phyloP scores from a whole-genome alignment of 495 filamentous ascomycete species.

The Thozetella sp. region DNA sequence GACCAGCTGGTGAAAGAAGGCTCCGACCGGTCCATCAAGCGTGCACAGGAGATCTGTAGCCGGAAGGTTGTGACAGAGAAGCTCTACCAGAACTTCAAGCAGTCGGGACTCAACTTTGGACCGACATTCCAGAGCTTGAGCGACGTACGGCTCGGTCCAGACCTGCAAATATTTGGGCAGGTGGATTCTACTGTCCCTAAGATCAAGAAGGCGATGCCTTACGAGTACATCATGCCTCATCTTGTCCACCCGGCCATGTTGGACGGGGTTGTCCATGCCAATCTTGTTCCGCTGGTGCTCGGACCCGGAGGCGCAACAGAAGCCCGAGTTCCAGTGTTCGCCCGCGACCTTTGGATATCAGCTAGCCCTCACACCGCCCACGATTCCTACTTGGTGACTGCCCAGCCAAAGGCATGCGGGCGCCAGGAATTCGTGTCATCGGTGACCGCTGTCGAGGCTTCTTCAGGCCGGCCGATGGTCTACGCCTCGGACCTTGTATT shows the following conservation, averaged over 20 bases:
- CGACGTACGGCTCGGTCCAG: conserved; percentile 1
- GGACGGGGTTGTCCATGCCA: conserved; percentile 20
- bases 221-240: conserved; percentile 23
- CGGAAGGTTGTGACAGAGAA: conserved; percentile 3
- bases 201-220: conserved; percentile 26
- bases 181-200: conserved; percentile 19
- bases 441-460: conserved; percentile 2
- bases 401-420: conserved; percentile 3
- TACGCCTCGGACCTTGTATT: conserved; percentile 4
- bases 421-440: conserved; percentile 4
- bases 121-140: conserved; percentile 18
- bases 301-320: neutral
- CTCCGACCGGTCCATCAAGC: neutral
- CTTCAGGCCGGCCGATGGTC: conserved; percentile 5
- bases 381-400: conserved; percentile 7
- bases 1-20: neutral
- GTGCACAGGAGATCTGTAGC: neutral
- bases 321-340: conserved; percentile 8
- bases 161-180: neutral
- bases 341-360: conserved; percentile 8
- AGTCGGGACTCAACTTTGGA: conserved; percentile 21
- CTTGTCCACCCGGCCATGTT: conserved; percentile 37
- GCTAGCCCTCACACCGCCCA: conserved; percentile 2
- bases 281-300: conserved; percentile 5
- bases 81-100: conserved; percentile 16